These are phyloP conservation scores for Leccinum ochraceum DNA, from an alignment of 768 basidiomycete genomes.

Conservation along the genomic window DNA sequence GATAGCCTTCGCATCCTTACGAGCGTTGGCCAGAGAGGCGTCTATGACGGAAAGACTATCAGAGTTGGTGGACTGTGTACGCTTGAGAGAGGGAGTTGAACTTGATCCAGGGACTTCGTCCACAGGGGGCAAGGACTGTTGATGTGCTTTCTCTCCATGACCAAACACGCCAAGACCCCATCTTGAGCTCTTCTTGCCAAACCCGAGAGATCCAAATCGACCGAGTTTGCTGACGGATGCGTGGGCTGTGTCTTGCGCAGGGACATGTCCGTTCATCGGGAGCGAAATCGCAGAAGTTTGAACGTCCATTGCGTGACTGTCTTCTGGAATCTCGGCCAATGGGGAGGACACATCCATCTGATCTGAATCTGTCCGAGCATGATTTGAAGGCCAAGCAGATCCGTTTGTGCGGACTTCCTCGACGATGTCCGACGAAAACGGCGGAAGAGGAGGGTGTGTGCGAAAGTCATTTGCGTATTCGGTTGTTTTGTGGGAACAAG, in stretches of 20 bases:
- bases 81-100: constrained; percentile 70
- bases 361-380: constrained; percentile 33
- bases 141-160: constrained; percentile 64
- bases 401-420: constrained; percentile 32
- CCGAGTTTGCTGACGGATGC: constrained; percentile 52
- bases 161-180: constrained; percentile 75
- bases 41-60: constrained; percentile 64
- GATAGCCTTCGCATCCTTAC: constrained; percentile 66
- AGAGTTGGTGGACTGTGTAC: constrained; percentile 75
- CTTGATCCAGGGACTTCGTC: constrained; percentile 64
- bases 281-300: constrained; percentile 51
- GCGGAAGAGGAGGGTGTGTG: constrained; percentile 35
- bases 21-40: constrained; percentile 41
- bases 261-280: constrained; percentile 36
- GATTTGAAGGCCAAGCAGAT: constrained; percentile 30
- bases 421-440: constrained; percentile 29
- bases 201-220: constrained; percentile 58
- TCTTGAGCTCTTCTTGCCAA: constrained; percentile 69
- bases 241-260: constrained; percentile 40
- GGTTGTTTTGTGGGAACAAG: constrained; percentile 35
- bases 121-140: constrained; percentile 63
- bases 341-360: constrained; percentile 62
- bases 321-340: constrained; percentile 46
- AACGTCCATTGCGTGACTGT: constrained; percentile 46
- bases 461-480: constrained; percentile 37